phyloP scores from a whole-genome alignment of 768 basidiomycete genomes.

The Cystoderma amianthinum region DNA sequence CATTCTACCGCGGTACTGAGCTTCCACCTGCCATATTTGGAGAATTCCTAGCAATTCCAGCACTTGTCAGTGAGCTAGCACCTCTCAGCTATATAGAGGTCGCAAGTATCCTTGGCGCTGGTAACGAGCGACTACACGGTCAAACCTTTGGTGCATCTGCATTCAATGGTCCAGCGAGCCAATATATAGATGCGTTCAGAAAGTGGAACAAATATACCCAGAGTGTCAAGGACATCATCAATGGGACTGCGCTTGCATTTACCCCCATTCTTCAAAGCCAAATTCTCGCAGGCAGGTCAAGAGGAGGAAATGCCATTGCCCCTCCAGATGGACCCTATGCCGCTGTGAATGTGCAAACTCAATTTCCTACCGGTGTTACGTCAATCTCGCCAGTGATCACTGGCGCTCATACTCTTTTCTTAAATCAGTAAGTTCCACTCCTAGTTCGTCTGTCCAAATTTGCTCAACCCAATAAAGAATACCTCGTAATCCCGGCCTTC shows the following conservation, averaged over 20 bases:
- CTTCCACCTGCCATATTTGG: conserved; percentile 26
- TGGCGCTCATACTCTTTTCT: conserved; percentile 18
- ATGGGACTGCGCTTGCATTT: conserved; percentile 23
- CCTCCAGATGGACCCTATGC: conserved; percentile 25
- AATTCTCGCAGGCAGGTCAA: conserved; percentile 22
- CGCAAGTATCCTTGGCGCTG: conserved; percentile 20
- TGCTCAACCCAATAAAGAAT: not conserved
- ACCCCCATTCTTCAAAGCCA: conserved; percentile 28
- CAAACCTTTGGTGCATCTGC: conserved; percentile 30
- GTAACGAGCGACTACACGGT: conserved; percentile 18
- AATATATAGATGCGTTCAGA: conserved; percentile 22
- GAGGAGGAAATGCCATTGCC: conserved; percentile 30
- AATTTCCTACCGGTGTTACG: not conserved
- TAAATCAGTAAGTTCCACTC: conserved; percentile 20
- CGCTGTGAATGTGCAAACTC: conserved; percentile 15
- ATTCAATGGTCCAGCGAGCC: conserved; percentile 17
- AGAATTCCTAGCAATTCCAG: conserved; percentile 29
- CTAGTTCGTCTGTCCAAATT: too few species aligned
- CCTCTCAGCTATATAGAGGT: conserved; percentile 29
- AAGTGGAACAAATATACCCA: conserved; percentile 22
- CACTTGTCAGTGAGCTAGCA: conserved; percentile 15
- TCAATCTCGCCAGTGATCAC: not conserved
- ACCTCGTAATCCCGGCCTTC: conserved; percentile 23
- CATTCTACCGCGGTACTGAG: conserved; percentile 29
- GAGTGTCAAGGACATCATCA: conserved; percentile 9